A percentile compares a stretch with the other conserved stretches of the same genome.
Evolutionary conservation across 1,139 yeast genomes (phyloP).

Genomic region (Protomyces macrosporus): DNA sequence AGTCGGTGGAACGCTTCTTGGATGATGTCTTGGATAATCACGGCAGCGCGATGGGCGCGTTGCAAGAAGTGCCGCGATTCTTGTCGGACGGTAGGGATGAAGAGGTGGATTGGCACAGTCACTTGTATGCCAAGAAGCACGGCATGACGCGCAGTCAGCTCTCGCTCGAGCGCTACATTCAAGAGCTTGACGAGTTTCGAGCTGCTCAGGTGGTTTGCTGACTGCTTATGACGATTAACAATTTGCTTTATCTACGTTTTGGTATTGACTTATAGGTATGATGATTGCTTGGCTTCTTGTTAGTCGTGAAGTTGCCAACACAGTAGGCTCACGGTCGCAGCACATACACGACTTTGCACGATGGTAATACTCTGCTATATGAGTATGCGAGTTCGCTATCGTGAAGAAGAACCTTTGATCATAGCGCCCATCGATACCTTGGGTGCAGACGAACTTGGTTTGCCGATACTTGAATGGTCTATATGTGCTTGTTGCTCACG

Average conservation of each 20-base stretch:
- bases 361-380: no score
- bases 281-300: background rate
- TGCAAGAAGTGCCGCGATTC: background rate
- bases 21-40: background rate
- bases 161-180: background rate
- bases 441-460: no score
- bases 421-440: no score
- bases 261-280: background rate
- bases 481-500: no score
- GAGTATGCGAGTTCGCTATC: no score
- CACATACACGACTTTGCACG: no score
- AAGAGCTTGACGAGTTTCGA: background rate
- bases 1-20: constrained; percentile 9
- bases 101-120: background rate
- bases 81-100: background rate
- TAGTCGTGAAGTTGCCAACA: no score
- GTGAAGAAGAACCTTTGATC: no score
- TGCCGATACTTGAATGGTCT: no score
- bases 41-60: background rate
- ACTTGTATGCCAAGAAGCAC: background rate
- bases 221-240: background rate
- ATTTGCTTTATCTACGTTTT: no score
- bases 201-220: background rate
- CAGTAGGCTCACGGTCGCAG: no score
- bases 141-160: background rate